Percentiles rank a stretch among this genome's conserved stretches.
These are phyloP conservation scores for Sporisorium graminicola DNA, from an alignment of 1,284 basidiomycete genomes.

Conservation along the genomic window DNA sequence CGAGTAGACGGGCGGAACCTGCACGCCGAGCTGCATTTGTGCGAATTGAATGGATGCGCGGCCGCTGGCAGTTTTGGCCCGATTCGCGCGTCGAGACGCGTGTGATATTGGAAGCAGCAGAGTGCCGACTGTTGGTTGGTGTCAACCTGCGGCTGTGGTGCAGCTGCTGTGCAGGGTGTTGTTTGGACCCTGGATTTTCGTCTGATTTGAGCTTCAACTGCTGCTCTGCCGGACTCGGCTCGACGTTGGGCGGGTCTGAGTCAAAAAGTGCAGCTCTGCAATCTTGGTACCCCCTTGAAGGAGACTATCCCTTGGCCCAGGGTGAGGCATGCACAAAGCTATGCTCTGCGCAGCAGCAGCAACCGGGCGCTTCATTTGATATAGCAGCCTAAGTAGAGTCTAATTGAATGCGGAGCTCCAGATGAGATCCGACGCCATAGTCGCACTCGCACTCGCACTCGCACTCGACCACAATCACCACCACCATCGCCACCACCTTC, in stretches of 20 bases:
- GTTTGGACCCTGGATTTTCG: conserved; percentile 25
- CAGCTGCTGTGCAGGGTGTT: conserved; percentile 9
- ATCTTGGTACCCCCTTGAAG: no score
- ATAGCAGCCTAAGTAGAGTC: no score
- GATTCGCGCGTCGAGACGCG: conserved; percentile 23
- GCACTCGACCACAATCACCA: conserved; percentile 6
- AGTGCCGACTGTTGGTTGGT: no score
- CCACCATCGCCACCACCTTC: conserved; percentile 3
- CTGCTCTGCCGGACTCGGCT: not conserved
- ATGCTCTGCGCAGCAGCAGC: conserved; percentile 13
- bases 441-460: not conserved
- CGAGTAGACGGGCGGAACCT: conserved; percentile 2
- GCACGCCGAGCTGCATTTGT: conserved; percentile 38
- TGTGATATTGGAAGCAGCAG: conserved; percentile 1
- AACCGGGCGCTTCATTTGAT: conserved; percentile 12
- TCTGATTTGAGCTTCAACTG: not conserved
- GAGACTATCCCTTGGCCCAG: no score
- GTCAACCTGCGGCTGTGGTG: conserved; percentile 6
- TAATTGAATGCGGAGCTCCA: not conserved
- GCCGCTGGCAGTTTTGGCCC: not conserved
- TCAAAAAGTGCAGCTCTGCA: no score
- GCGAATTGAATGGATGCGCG: no score
- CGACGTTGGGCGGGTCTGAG: no score
- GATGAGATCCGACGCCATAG: not conserved
- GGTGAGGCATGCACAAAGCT: not conserved